These are phyloP conservation scores for Schizophyllum commune DNA, from an alignment of 1,284 basidiomycete species.

Conservation along the genomic window DNA sequence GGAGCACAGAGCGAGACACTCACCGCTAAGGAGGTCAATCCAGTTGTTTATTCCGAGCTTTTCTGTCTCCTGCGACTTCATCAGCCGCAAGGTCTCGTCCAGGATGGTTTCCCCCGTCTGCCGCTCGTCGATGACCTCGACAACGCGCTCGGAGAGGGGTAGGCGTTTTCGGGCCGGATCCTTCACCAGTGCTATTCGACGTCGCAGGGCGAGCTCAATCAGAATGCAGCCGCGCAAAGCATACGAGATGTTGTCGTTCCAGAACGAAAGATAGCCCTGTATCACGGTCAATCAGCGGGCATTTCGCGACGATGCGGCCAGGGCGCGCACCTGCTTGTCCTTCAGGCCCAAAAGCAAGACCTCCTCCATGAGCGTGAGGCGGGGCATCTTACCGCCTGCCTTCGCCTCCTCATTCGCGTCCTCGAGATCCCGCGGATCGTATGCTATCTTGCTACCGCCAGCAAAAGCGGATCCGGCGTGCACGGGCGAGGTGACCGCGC, in stretches of 20 bases:
- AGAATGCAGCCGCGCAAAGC: conserved; percentile 92
- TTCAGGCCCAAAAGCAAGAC: conserved; percentile 87
- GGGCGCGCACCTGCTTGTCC: conserved; percentile 69
- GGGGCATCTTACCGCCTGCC: conserved; percentile 69
- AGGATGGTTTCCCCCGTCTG: conserved; percentile 93
- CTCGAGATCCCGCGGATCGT: conserved; percentile 87
- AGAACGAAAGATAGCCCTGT: conserved; percentile 90
- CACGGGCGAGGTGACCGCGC: conserved; percentile 1
- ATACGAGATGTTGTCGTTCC: conserved; percentile 98
- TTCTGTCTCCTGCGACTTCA: conserved; percentile 70
- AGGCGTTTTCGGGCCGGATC: conserved; percentile 76
- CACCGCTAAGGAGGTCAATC: conserved; percentile 91
- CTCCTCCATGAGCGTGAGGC: conserved; percentile 95
- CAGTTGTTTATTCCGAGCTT: conserved; percentile 86
- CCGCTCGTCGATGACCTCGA: conserved; percentile 87
- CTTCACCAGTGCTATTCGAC: conserved; percentile 82
- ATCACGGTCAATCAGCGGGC: too few relatives aligned
- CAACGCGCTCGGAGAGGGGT: conserved; percentile 74
- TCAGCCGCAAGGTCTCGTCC: conserved; percentile 94
- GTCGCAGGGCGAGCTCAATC: conserved; percentile 85
- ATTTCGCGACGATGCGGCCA: not conserved
- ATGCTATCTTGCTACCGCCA: conserved; percentile 83
- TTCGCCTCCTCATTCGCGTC: conserved; percentile 61
- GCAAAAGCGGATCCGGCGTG: conserved; percentile 74
- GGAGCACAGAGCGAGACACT: conserved; percentile 21